Conservation (phyloP, 805 yeast genomes). For the Teunomyces tritomae region DNA sequence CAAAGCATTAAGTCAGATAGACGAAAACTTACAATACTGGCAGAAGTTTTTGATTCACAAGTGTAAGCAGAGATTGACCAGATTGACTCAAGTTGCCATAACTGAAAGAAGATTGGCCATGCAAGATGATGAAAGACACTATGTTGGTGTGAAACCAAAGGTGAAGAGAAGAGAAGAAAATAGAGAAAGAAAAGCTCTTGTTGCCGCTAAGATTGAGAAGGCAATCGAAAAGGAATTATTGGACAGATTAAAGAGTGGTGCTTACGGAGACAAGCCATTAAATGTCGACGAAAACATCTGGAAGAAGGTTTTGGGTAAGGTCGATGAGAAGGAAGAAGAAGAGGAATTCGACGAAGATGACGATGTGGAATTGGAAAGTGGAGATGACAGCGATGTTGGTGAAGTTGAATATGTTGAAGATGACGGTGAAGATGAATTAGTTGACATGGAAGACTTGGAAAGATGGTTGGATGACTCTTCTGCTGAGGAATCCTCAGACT, state of each 20-base stretch:
- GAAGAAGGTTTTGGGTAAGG: constrained; percentile 84
- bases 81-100: constrained; percentile 92
- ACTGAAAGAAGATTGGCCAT: constrained; percentile 92
- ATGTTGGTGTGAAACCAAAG: constrained; percentile 89
- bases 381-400: constrained; percentile 56
- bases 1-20: constrained; percentile 85
- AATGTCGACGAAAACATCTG: constrained; percentile 95
- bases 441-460: constrained; percentile 90
- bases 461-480: constrained; percentile 66
- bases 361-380: constrained; percentile 50
- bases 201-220: constrained; percentile 95
- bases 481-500: constrained; percentile 34
- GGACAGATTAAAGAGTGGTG: constrained; percentile 94
- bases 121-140: constrained; percentile 87
- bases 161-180: constrained; percentile 92
- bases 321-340: constrained; percentile 56
- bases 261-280: constrained; percentile 96
- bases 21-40: constrained; percentile 88
- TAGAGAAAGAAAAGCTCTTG: constrained; percentile 93
- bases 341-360: constrained; percentile 58
- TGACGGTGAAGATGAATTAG: constrained; percentile 84
- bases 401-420: constrained; percentile 90
- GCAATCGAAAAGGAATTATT: constrained; percentile 93
- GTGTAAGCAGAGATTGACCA: constrained; percentile 93
- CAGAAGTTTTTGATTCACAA: constrained; percentile 86